Evolutionary conservation across 1,139 yeast species (phyloP), one percentile per base, ranked within the genome.

Genomic region (Scheffersomyces titani): DNA sequence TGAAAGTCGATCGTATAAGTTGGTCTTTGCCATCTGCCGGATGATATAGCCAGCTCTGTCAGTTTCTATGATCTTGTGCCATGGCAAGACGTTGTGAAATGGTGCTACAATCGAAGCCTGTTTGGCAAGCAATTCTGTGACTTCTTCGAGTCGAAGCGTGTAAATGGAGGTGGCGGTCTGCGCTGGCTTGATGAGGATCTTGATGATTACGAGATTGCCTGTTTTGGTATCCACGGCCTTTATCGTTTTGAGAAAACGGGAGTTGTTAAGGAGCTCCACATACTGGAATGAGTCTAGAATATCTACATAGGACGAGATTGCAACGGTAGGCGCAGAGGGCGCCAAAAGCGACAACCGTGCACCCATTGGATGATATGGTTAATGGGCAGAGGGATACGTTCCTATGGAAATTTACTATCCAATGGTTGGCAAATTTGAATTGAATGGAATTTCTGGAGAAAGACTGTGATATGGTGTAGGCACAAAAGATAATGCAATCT

Each of bases 251-350:
- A 94, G 80, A 69, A 92, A 93, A 54, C 98, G 81, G 16, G 94
- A 87, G 54, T 94, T 88, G 62, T 87, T 87, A 54, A 88, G 81
- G 53, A 91, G 74, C 55, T 88, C 86, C 7, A 89, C 81, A 68
- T 90, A 93, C 64, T 90, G 93, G 53, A 90, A 80, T 59, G 87
- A 86, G 40, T 85, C 86, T 22, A 94, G 77, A 54, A 90, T 92
- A 65, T 90, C 90, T 47, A 94, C 84, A 66, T 93, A 94, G 1
- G 98, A 93, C 44, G 96, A 92, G 5, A 92, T 82, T 13, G 97
- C 97, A 65, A 94, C 91, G 1, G 98, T 90, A 4, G 96, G 93
- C 3, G 98, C 92, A 16, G 94, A 86, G 6, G 97, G 97, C 36
- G 97, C 92, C 68, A 92, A 75, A 52, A 90, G 77, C 4, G 98